These are phyloP conservation scores for Phaeosphaeria sp. DNA, from an alignment of 2,329 filamentous ascomycete genomes.

Conservation along the genomic window DNA sequence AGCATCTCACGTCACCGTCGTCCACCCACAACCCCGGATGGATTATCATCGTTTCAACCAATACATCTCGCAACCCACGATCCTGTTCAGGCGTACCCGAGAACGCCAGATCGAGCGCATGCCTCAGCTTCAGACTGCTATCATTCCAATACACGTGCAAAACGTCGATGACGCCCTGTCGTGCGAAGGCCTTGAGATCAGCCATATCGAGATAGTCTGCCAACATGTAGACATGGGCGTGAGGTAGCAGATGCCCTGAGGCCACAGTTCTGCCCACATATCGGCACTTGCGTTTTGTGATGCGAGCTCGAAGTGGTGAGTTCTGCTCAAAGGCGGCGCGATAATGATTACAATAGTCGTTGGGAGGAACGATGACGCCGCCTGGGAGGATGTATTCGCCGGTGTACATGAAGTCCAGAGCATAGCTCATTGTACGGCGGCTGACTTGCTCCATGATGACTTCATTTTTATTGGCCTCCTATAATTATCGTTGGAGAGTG, in stretches of 20 bases:
- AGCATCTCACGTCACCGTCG: conserved; percentile 9
- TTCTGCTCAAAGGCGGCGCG: conserved; percentile 1
- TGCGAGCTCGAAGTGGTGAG: neutral
- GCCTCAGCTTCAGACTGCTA: conserved; percentile 1
- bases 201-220: conserved; percentile 11
- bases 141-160: conserved; percentile 16
- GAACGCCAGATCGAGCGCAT: conserved; percentile 11
- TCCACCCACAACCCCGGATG: conserved; percentile 12
- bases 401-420: conserved; percentile 15
- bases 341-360: conserved; percentile 9
- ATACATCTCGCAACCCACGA: conserved; percentile 2
- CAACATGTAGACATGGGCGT: conserved; percentile 11
- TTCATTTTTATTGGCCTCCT: neutral
- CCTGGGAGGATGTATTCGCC: conserved; percentile 5
- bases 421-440: conserved; percentile 3
- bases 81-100: conserved; percentile 9
- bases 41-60: conserved; percentile 3
- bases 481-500: neutral
- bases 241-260: conserved; percentile 6
- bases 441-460: conserved; percentile 1
- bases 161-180: conserved; percentile 2
- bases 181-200: conserved; percentile 6
- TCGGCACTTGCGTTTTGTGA: conserved; percentile 10
- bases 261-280: conserved; percentile 5
- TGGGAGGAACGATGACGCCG: neutral